Conservation (phyloP, 352 stramenopile genomes). For the Globisporangium camurandrum region DNA sequence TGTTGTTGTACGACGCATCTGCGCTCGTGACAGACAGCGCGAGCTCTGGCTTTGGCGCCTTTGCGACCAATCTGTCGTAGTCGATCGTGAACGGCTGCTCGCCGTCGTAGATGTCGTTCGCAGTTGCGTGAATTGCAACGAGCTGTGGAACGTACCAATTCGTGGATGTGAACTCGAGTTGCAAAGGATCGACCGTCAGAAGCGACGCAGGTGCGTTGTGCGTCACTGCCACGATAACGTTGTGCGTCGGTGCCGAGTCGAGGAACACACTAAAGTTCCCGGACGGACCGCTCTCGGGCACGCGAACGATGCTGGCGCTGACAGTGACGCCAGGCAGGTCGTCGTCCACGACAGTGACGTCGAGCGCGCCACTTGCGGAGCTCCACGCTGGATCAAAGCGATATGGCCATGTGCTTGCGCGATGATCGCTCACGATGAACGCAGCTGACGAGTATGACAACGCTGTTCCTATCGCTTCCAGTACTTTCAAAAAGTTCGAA, state of each 20-base stretch:
- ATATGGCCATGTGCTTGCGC: conserved; percentile 27
- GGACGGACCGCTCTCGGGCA: conserved; percentile 31
- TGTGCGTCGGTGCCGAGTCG: conserved; percentile 42
- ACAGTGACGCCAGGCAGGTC: conserved; percentile 58
- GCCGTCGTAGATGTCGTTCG: conserved; percentile 46
- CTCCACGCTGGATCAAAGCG: conserved; percentile 23
- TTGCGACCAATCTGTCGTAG: conserved; percentile 47
- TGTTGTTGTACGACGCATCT: conserved; percentile 32
- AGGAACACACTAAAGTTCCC: conserved; percentile 48
- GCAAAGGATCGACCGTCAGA: conserved; percentile 27
- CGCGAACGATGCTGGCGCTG: conserved; percentile 24
- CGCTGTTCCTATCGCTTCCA: conserved; percentile 12
- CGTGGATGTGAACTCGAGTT: conserved; percentile 33
- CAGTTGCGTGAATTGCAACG: conserved; percentile 29
- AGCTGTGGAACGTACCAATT: conserved; percentile 52
- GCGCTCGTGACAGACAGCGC: conserved; percentile 26
- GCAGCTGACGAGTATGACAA: conserved; percentile 32
- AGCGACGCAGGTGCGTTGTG: conserved; percentile 30
- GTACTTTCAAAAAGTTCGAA: conserved; percentile 14
- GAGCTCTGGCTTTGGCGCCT: conserved; percentile 40
- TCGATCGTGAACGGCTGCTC: conserved; percentile 36
- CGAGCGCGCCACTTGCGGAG: conserved; percentile 26
- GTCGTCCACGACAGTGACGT: conserved; percentile 43
- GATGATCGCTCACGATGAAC: conserved; percentile 31
- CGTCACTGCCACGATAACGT: conserved; percentile 42